Base-by-base conservation (phyloP, 805 yeast genomes). In the Vanderwaltozyma polyspora region DNA sequence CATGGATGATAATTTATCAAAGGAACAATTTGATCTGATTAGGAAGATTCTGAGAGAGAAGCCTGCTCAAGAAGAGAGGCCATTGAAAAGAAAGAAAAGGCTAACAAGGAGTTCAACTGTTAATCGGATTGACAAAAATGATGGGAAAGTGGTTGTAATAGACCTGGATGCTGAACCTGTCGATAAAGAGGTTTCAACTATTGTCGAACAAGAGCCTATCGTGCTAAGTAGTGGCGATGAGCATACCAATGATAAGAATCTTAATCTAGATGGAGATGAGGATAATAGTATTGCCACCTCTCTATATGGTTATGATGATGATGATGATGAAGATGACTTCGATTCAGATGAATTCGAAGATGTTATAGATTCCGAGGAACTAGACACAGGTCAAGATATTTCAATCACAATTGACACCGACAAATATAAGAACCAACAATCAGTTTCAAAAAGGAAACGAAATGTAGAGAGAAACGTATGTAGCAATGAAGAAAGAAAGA, bases 401-500 rank as follows among this genome's bases (percentile, higher is more conserved):
- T 54, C 57, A 6, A 39, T 50, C 3, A 55, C 56, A 3, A 38
- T 56, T 14, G 16, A 15, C 42, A 38, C 19, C 44, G 42, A 16
- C 33, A 4, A 21, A 41, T 16, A 36, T 43, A 39, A 22, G 35
- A 43, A 15, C 32, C 24, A 21, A 21, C 7, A 21, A 8, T 21
- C 13, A 4, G 38, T 25, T 23, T 49, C n/a, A 29, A 46, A 32
- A 36, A 52, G 37, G 42, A 45, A 34, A 41, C 49, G 13, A 30
- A 40, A 24, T 41, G 43, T 5, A 35, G 45, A 33, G 45, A 45
- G 38, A 43, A 55, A 59, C 36, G 40, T 70, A 0, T 66, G 77
- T 2, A 51, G 68, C 3, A 66, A 64, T 34, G 79, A 76, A 28
- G 87, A 80, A 48, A 60, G 81, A 13, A 45, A 46, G 1, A 55